phyloP scores from a whole-genome alignment of 495 filamentous ascomycete genomes.

The Penicillium malachiteum region DNA sequence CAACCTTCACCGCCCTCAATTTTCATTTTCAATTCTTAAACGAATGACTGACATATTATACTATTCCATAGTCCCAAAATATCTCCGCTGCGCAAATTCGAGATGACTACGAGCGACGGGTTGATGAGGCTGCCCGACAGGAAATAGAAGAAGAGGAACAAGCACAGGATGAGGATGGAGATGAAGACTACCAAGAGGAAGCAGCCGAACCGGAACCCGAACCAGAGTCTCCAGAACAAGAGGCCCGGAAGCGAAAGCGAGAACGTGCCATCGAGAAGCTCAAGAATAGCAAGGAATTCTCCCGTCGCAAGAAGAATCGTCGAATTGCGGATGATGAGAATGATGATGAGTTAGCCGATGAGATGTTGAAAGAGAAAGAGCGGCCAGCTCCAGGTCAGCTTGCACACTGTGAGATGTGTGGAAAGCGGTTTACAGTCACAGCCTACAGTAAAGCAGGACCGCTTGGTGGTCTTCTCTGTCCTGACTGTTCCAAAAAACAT shows the following conservation, averaged over 20 bases:
- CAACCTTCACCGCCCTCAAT: background rate
- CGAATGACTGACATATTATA: background rate
- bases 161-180: no score
- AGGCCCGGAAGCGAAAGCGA: constrained; percentile 59
- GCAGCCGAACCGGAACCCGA: constrained; percentile 21
- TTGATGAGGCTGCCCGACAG: constrained; percentile 39
- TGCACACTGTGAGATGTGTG: constrained; percentile 82
- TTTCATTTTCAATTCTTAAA: no score
- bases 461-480: constrained; percentile 79
- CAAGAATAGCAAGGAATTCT: constrained; percentile 71
- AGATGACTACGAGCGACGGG: constrained; percentile 56
- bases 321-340: constrained; percentile 49
- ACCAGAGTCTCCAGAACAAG: constrained; percentile 47
- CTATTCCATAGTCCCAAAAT: constrained; percentile 65
- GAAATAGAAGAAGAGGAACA: constrained; percentile 8
- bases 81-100: constrained; percentile 82
- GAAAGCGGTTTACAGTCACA: constrained; percentile 90
- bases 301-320: constrained; percentile 52
- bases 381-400: constrained; percentile 79
- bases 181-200: constrained; percentile 28
- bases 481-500: constrained; percentile 77
- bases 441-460: constrained; percentile 82
- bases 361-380: constrained; percentile 60
- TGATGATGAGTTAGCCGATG: constrained; percentile 47
- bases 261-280: constrained; percentile 69